A percentile compares a stretch with the other conserved stretches of the same genome.
These are phyloP conservation scores for Nakaseomyces uthaithaninus DNA, from an alignment of 1,139 yeast genomes.

Conservation along the genomic window DNA sequence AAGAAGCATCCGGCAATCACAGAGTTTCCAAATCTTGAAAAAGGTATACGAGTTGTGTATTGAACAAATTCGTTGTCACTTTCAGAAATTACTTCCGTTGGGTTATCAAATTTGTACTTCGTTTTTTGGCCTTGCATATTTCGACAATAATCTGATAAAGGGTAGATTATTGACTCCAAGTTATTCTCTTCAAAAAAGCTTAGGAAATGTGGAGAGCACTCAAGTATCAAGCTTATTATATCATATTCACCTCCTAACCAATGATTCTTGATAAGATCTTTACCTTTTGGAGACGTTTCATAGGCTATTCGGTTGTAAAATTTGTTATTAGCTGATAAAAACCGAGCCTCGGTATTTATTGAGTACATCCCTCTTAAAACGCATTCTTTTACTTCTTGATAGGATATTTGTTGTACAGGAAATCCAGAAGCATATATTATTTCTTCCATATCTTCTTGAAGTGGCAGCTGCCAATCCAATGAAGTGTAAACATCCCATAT, in stretches of 20 bases:
- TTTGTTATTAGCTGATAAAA: constrained; percentile 12
- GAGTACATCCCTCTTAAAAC: constrained; percentile 45
- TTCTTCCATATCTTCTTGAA: constrained; percentile 34
- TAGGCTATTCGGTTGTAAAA: constrained; percentile 15
- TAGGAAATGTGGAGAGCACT: constrained; percentile 15
- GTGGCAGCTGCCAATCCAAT: constrained; percentile 41
- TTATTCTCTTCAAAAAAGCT: neutral
- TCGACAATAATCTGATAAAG: neutral
- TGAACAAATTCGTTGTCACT: neutral
- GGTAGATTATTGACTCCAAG: no score
- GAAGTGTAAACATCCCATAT: constrained; percentile 28
- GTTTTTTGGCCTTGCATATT: no score
- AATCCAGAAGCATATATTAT: constrained; percentile 21
- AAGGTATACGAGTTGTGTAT: constrained; percentile 20
- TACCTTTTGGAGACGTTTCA: constrained; percentile 17
- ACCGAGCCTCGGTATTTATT: constrained; percentile 15
- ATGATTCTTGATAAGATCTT: constrained; percentile 19
- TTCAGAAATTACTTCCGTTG: neutral
- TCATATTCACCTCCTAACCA: constrained; percentile 24
- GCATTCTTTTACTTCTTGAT: constrained; percentile 35
- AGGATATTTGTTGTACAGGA: constrained; percentile 10
- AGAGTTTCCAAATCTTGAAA: constrained; percentile 39
- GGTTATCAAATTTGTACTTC: no score
- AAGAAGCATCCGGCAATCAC: constrained; percentile 37
- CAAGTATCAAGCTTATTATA: constrained; percentile 15